phyloP scores from a whole-genome alignment of 345 rosid genomes.

The Eucalyptus lansdowneana region DNA sequence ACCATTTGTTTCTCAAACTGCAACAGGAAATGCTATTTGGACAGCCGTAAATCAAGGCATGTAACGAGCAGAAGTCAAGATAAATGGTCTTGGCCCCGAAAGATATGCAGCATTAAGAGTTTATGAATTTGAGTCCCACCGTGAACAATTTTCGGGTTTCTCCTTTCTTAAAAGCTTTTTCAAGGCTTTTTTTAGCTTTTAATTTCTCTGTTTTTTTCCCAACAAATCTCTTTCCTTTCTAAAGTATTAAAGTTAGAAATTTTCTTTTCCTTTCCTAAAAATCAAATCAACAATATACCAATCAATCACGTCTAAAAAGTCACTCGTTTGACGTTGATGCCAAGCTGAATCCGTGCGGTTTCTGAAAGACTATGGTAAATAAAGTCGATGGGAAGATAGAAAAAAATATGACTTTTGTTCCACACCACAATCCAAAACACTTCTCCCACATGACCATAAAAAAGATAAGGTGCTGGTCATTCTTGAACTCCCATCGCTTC shows the following conservation, averaged over 20 bases:
- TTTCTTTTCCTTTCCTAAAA: not conserved
- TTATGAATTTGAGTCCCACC: not conserved
- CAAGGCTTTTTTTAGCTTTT: not conserved
- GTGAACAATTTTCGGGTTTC: not conserved
- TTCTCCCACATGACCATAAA: not conserved
- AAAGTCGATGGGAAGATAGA: not conserved
- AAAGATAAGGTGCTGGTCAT: not conserved
- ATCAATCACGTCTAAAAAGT: not conserved
- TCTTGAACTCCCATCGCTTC: no score
- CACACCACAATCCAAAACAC: not conserved
- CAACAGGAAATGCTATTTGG: not conserved
- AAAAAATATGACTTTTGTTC: not conserved
- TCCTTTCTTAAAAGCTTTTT: not conserved
- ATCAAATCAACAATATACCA: not conserved
- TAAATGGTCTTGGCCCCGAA: not conserved
- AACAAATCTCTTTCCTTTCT: not conserved
- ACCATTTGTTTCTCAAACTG: not conserved
- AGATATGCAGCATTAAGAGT: not conserved
- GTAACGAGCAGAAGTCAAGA: not conserved
- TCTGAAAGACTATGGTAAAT: not conserved
- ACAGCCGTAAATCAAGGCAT: not conserved
- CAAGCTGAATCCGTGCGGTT: not conserved
- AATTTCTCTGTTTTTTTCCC: not conserved
- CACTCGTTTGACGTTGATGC: not conserved
- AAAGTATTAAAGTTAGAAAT: no score